These are phyloP conservation scores for Linum usitatissimum DNA, from an alignment of 345 rosid genomes.

Conservation along the genomic window DNA sequence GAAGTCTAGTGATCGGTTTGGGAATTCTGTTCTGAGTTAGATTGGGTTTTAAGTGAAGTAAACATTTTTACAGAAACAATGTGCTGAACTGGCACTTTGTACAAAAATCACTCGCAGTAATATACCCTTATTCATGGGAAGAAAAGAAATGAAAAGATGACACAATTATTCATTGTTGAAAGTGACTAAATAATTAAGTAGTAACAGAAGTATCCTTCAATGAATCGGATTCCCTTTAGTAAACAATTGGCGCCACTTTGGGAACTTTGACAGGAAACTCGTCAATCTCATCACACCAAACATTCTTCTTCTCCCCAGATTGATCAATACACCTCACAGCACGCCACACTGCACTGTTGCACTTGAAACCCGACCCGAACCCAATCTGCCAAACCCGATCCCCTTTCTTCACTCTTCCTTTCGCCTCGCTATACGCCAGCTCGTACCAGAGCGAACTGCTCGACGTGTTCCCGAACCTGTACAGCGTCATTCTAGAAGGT, in stretches of 20 bases:
- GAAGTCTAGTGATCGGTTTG: too few relatives aligned
- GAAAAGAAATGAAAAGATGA: too few relatives aligned
- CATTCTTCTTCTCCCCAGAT: conserved; percentile 60
- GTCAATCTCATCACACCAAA: conserved; percentile 76
- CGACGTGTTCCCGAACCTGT: conserved; percentile 83
- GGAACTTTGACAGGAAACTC: conserved; percentile 76
- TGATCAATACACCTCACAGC: conserved; percentile 62
- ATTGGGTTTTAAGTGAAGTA: too few relatives aligned
- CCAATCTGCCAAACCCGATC: conserved; percentile 92
- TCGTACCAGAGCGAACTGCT: conserved; percentile 93
- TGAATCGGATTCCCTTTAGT: not conserved
- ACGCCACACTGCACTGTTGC: conserved; percentile 87
- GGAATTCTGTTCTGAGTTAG: too few relatives aligned
- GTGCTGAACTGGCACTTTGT: too few relatives aligned
- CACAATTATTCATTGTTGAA: too few relatives aligned
- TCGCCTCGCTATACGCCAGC: conserved; percentile 72
- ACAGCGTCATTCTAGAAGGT: conserved; percentile 83
- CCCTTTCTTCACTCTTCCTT: conserved; percentile 73
- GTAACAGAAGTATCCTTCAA: too few relatives aligned
- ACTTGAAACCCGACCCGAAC: conserved; percentile 91
- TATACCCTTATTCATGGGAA: too few relatives aligned
- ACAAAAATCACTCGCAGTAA: too few relatives aligned
- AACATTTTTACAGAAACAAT: too few relatives aligned
- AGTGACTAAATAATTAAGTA: too few relatives aligned
- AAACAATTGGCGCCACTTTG: conserved; percentile 18